phyloP scores from a whole-genome alignment of 1,139 yeast species.

The Blastobotrys apis region DNA sequence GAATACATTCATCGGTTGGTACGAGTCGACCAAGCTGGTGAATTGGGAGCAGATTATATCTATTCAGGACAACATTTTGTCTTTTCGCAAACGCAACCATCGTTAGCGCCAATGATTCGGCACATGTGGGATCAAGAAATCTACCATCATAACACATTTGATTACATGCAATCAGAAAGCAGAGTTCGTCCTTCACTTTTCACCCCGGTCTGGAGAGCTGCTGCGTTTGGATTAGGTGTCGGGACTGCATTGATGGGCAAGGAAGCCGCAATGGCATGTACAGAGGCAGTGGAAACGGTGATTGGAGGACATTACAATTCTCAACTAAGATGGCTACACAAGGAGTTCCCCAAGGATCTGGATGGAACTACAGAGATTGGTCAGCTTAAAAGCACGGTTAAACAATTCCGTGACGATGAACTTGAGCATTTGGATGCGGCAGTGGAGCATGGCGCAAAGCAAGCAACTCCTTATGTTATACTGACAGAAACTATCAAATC shows the following conservation, averaged over 20 bases:
- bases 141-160: constrained; percentile 83
- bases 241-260: constrained; percentile 83
- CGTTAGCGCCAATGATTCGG: constrained; percentile 65
- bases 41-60: constrained; percentile 92
- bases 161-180: constrained; percentile 64
- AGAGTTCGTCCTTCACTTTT: constrained; percentile 86
- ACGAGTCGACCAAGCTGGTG: constrained; percentile 97
- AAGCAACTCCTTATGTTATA: constrained; percentile 86
- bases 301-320: constrained; percentile 94
- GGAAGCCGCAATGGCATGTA: constrained; percentile 99
- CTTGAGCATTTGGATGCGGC: constrained; percentile 95
- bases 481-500: constrained; percentile 82
- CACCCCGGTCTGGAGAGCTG: constrained; percentile 90
- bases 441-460: constrained; percentile 81
- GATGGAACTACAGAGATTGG: constrained; percentile 48
- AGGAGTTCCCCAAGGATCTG: constrained; percentile 38
- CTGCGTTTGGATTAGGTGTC: constrained; percentile 83
- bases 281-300: constrained; percentile 98
- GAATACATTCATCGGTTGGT: constrained; percentile 73
- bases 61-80: constrained; percentile 88
- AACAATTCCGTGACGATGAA: constrained; percentile 87
- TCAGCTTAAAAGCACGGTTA: constrained; percentile 57
- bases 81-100: constrained; percentile 52
- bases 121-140: constrained; percentile 99
- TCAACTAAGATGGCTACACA: constrained; percentile 66